Conservation (phyloP, 257 asterid species). For the Scutellaria baicalensis region DNA sequence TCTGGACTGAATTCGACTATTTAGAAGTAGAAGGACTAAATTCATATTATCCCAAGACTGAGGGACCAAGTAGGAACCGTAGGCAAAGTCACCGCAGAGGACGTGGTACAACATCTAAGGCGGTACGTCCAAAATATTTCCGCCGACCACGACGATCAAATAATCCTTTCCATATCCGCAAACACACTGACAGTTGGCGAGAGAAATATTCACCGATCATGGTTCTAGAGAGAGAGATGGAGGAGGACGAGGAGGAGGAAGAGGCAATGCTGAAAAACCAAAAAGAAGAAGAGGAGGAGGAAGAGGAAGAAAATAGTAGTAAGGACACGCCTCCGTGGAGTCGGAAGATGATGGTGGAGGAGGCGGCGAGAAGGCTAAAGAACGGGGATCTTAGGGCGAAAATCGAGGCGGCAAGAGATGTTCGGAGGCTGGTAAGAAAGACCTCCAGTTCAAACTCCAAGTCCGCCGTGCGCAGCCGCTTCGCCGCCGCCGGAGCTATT, state of each 20-base stretch:
- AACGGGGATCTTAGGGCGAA: conserved; percentile 47
- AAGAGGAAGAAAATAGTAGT: not conserved
- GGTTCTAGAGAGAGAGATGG: conserved; percentile 33
- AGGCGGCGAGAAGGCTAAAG: conserved; percentile 52
- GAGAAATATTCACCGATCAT: conserved; percentile 10
- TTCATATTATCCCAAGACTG: not conserved
- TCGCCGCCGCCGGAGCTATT: conserved; percentile 80
- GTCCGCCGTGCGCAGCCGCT: conserved; percentile 56
- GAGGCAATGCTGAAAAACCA: conserved; percentile 32
- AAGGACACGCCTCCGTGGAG: conserved; percentile 20
- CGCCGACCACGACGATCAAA: not conserved
- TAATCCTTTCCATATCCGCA: conserved; percentile 3
- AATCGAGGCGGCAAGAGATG: conserved; percentile 80
- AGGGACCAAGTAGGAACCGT: conserved; percentile 14
- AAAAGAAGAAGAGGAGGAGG: conserved; percentile 16
- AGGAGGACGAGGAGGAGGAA: conserved; percentile 37
- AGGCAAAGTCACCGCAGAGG: conserved; percentile 10
- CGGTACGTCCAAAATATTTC: conserved; percentile 9
- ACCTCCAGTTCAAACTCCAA: conserved; percentile 54
- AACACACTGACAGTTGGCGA: conserved; percentile 4
- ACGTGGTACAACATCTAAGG: conserved; percentile 23
- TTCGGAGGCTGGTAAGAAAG: conserved; percentile 63
- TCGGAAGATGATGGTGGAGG: conserved; percentile 41
- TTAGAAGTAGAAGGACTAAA: not conserved
- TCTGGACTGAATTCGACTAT: not conserved